These are phyloP conservation scores for Lathyrus oleraceus DNA, from an alignment of 306 rosid species.

Conservation along the genomic window DNA sequence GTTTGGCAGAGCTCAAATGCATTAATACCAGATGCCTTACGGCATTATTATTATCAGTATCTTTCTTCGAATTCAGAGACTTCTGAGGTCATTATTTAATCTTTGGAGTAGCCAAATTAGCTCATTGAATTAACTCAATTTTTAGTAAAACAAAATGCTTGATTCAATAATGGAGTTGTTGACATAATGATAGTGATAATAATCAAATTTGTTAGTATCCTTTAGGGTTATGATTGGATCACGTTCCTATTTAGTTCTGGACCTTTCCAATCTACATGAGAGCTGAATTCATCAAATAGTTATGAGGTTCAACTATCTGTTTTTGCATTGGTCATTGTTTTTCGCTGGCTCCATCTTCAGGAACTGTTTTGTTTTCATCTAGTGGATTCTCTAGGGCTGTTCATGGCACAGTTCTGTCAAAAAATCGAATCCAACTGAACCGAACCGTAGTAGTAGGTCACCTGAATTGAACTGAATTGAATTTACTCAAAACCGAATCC, in stretches of 20 bases:
- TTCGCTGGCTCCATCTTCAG: too few species aligned
- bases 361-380: too few species aligned
- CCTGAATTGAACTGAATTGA: too few species aligned
- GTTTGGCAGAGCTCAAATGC: slow-evolving; percentile 65
- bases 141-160: background rate
- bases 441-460: too few species aligned
- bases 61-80: slow-evolving; percentile 76
- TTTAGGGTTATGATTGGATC: too few species aligned
- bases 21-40: slow-evolving; percentile 79
- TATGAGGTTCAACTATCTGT: background rate
- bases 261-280: background rate
- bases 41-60: slow-evolving; percentile 89
- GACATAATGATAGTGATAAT: too few species aligned
- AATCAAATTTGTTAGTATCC: too few species aligned
- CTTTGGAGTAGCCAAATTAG: slow-evolving; percentile 32
- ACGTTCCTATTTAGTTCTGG: too few species aligned
- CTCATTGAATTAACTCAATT: slow-evolving; percentile 9
- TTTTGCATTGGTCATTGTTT: background rate
- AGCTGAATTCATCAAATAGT: background rate
- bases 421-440: too few species aligned
- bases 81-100: slow-evolving; percentile 69
- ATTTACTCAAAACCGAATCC: too few species aligned
- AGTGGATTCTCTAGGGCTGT: too few species aligned
- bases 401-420: too few species aligned
- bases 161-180: background rate